Conservation (phyloP, 345 rosid species). For the Gossypium australe region DNA sequence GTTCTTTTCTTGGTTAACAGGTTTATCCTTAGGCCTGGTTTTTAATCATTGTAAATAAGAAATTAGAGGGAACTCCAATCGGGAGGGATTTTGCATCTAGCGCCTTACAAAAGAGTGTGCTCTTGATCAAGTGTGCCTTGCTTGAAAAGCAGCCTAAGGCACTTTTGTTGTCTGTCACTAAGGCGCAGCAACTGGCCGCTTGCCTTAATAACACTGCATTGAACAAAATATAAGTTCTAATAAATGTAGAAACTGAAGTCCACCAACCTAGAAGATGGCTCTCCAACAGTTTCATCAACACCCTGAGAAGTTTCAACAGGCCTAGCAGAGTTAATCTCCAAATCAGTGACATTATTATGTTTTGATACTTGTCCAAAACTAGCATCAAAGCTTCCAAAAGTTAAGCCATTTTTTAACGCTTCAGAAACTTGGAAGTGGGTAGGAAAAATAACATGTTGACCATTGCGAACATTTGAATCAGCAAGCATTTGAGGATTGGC, state of each 20-base stretch:
- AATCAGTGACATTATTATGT: constrained; percentile 17
- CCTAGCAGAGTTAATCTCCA: constrained; percentile 29
- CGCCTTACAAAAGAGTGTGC: not conserved
- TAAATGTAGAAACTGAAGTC: not conserved
- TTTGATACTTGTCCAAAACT: constrained; percentile 33
- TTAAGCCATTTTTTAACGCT: constrained; percentile 62
- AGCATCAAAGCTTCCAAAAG: constrained; percentile 82
- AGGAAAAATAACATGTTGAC: constrained; percentile 72
- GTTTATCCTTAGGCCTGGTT: not conserved
- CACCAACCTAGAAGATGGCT: constrained; percentile 62
- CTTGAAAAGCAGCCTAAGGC: not conserved
- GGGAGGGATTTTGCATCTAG: not conserved
- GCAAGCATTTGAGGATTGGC: constrained; percentile 29
- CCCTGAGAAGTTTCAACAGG: constrained; percentile 34
- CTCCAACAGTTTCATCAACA: constrained; percentile 34
- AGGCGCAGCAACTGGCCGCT: too few relatives aligned
- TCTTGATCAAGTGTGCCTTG: not conserved
- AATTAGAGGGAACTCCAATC: not conserved
- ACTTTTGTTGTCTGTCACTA: not conserved
- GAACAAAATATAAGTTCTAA: not conserved
- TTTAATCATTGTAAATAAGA: not conserved
- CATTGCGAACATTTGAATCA: constrained; percentile 32
- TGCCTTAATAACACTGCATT: not conserved
- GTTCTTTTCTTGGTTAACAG: not conserved
- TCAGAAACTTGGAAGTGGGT: constrained; percentile 65